Conservation (phyloP, 148 eudicot species). For the Nepenthes mirabilis region DNA sequence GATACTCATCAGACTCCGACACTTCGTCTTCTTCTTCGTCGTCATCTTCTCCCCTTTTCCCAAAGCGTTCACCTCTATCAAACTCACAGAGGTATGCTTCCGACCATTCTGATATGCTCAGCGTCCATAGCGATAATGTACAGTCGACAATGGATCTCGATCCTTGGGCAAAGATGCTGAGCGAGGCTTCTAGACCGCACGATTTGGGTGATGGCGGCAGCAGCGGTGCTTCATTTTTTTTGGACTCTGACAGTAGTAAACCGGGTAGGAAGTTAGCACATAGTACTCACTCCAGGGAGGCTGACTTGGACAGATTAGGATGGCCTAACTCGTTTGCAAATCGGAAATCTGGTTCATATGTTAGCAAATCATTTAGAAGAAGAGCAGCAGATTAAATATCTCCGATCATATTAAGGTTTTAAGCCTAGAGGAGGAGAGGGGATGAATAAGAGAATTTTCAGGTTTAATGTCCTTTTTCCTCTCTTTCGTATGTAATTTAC, state of each 20-base stretch:
- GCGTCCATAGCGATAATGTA: constrained; percentile 2
- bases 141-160: not conserved
- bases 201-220: constrained; percentile 5
- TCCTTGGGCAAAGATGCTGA: not conserved
- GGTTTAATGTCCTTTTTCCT: not conserved
- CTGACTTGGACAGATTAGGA: constrained; percentile 24
- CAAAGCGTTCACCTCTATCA: constrained; percentile 35
- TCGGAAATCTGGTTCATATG: constrained; percentile 20
- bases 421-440: not conserved
- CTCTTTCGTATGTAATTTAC: not conserved
- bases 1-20: constrained; percentile 34
- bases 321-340: constrained; percentile 24
- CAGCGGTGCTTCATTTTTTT: constrained; percentile 12
- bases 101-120: constrained; percentile 11
- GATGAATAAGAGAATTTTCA: not conserved
- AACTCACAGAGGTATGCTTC: constrained; percentile 32
- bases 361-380: constrained; percentile 7
- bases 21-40: constrained; percentile 39
- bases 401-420: too few species aligned
- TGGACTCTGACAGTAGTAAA: constrained; percentile 28
- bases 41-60: constrained; percentile 32
- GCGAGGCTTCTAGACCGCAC: constrained; percentile 4
- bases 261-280: constrained; percentile 23
- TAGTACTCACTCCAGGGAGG: constrained; percentile 16
- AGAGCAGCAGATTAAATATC: too few species aligned